Conservation (phyloP, 257 asterid genomes). For the Verbena officinalis region DNA sequence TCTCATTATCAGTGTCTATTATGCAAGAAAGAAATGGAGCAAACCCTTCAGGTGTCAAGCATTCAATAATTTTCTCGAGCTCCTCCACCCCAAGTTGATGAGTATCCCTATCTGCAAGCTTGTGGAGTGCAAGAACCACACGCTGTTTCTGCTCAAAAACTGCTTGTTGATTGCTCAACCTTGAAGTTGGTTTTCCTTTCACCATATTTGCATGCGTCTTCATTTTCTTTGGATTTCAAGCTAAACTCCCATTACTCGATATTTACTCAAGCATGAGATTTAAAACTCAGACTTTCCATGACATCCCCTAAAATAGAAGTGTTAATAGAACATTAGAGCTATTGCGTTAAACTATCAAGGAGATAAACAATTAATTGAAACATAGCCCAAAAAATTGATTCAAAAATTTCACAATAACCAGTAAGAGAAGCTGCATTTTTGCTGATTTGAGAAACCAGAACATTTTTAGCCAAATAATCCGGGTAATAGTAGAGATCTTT, state of each 20-base stretch:
- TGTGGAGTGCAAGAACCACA: slow-evolving; percentile 71
- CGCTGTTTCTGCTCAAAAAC: slow-evolving; percentile 85
- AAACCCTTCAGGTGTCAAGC: slow-evolving; percentile 71
- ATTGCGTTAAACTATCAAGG: background rate
- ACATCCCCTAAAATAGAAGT: slow-evolving; percentile 31
- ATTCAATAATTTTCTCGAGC: slow-evolving; percentile 69
- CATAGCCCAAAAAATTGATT: slow-evolving; percentile 4
- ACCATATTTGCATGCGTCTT: slow-evolving; percentile 55
- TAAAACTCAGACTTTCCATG: slow-evolving; percentile 26
- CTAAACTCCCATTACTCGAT: slow-evolving; percentile 26
- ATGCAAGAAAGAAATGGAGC: slow-evolving; percentile 79
- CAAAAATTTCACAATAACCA: background rate
- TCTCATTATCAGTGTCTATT: slow-evolving; percentile 74
- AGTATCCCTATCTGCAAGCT: slow-evolving; percentile 94
- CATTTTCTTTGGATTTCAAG: slow-evolving; percentile 35
- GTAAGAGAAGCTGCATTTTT: background rate
- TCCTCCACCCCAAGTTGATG: slow-evolving; percentile 84
- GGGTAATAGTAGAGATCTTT: background rate
- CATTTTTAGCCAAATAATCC: slow-evolving; percentile 16
- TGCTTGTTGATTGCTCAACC: slow-evolving; percentile 65
- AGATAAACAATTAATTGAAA: slow-evolving; percentile 3
- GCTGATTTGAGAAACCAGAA: slow-evolving; percentile 4
- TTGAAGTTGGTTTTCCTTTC: slow-evolving; percentile 60
- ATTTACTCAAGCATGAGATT: slow-evolving; percentile 25
- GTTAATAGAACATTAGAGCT: slow-evolving; percentile 8